Evolutionary conservation across 441 rosid genomes (phyloP).

Genomic region (Populus hybrid): DNA sequence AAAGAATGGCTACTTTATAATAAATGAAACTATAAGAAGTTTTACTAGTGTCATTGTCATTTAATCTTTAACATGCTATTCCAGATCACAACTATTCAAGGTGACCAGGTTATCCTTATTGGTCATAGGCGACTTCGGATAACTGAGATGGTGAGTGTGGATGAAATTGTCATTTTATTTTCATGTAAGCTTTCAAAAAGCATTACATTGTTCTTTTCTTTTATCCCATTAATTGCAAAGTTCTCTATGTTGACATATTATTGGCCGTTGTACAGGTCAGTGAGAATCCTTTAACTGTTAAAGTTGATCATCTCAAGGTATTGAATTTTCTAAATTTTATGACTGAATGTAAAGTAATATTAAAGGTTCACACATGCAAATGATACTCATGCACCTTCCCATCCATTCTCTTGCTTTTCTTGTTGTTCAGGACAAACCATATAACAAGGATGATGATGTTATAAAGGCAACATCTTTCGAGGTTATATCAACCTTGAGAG

Average conservation of each 20-base stretch:
- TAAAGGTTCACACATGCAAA: constrained; percentile 1
- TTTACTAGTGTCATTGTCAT: neutral
- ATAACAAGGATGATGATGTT: constrained; percentile 95
- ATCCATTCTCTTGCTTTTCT: constrained; percentile 12
- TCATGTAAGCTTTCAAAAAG: neutral
- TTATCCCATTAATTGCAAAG: constrained; percentile 4
- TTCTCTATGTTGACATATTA: constrained; percentile 14
- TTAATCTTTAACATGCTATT: constrained; percentile 22
- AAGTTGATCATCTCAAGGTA: constrained; percentile 97
- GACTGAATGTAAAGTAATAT: constrained; percentile 2
- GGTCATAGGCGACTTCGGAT: constrained; percentile 94
- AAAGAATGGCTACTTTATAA: neutral
- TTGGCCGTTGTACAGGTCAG: constrained; percentile 56
- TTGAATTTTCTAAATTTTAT: constrained; percentile 11
- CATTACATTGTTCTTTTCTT: neutral
- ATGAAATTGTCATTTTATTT: constrained; percentile 11
- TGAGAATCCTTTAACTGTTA: constrained; percentile 94
- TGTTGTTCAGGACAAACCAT: constrained; percentile 75
- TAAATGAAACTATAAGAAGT: neutral
- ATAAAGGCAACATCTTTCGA: constrained; percentile 97
- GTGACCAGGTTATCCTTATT: constrained; percentile 88
- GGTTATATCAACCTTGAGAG: constrained; percentile 94
- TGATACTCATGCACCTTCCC: constrained; percentile 12
- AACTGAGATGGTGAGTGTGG: constrained; percentile 75
- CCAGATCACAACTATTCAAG: constrained; percentile 90